These are phyloP conservation scores for Takashimella koratensis DNA, from an alignment of 1,284 basidiomycete species.

Conservation along the genomic window DNA sequence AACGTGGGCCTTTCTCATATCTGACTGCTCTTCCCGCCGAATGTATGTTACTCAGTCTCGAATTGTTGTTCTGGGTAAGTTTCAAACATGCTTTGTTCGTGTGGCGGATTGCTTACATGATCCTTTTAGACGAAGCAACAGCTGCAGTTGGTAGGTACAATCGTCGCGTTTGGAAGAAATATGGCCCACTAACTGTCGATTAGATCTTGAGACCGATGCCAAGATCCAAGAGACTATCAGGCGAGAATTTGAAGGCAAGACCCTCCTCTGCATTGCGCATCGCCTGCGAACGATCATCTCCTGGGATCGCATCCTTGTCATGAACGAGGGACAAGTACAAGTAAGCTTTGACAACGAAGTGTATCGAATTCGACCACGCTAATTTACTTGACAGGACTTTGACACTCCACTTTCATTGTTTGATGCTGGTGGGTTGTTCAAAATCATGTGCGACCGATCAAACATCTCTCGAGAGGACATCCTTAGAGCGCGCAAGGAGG, in stretches of 20 bases:
- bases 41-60: conserved; percentile 17
- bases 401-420: conserved; percentile 64
- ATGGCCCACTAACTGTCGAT: no score
- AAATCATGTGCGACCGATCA: conserved; percentile 60
- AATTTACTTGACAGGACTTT: conserved; percentile 58
- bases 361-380: no score
- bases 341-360: conserved; percentile 28
- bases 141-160: conserved; percentile 34
- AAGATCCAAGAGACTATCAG: conserved; percentile 66
- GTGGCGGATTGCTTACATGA: conserved; percentile 51
- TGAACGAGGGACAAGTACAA: conserved; percentile 65
- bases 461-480: conserved; percentile 48
- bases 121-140: conserved; percentile 56
- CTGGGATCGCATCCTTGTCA: conserved; percentile 65
- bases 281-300: conserved; percentile 70
- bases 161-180: no score
- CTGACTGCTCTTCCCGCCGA: conserved; percentile 23
- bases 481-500: conserved; percentile 15
- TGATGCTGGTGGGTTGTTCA: conserved; percentile 59
- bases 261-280: conserved; percentile 57
- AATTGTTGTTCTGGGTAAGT: conserved; percentile 27
- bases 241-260: conserved; percentile 58
- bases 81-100: no score
- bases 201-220: conserved; percentile 65
- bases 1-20: no score